These are phyloP conservation scores for Neurospora crassa DNA, from an alignment of 2,329 filamentous ascomycete species.

Conservation along the genomic window DNA sequence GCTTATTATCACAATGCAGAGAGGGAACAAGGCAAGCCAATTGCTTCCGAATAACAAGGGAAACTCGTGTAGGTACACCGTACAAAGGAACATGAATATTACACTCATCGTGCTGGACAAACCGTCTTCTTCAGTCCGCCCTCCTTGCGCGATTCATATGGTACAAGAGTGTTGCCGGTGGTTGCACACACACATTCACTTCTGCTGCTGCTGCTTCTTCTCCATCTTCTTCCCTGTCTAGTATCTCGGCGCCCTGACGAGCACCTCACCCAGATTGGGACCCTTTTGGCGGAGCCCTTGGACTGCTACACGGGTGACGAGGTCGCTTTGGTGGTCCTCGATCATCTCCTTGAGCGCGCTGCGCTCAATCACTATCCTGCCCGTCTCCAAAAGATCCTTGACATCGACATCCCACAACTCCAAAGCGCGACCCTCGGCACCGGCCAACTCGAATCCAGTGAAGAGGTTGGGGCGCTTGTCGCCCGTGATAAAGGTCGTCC, in stretches of 20 bases:
- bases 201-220: not conserved
- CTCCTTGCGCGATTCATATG: not conserved
- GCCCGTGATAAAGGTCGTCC: constrained; percentile 67
- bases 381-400: constrained; percentile 82
- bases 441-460: constrained; percentile 53
- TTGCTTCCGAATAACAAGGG: not conserved
- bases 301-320: constrained; percentile 39
- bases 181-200: not conserved
- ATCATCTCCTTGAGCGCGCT: constrained; percentile 68
- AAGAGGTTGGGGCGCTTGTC: constrained; percentile 53
- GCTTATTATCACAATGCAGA: not conserved
- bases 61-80: not conserved
- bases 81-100: not conserved
- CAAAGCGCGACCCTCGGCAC: constrained; percentile 59
- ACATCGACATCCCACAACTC: constrained; percentile 78
- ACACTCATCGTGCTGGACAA: not conserved
- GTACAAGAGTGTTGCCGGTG: not conserved
- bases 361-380: constrained; percentile 79
- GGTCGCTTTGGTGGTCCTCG: constrained; percentile 59
- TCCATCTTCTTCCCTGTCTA: not conserved
- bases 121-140: not conserved
- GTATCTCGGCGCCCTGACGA: constrained; percentile 14
- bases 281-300: constrained; percentile 28
- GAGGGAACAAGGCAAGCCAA: not conserved
- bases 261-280: constrained; percentile 29